A percentile compares a stretch with the other conserved stretches of the same genome.
Evolutionary conservation across 805 yeast genomes (phyloP).

Genomic region (Candida awuae): DNA sequence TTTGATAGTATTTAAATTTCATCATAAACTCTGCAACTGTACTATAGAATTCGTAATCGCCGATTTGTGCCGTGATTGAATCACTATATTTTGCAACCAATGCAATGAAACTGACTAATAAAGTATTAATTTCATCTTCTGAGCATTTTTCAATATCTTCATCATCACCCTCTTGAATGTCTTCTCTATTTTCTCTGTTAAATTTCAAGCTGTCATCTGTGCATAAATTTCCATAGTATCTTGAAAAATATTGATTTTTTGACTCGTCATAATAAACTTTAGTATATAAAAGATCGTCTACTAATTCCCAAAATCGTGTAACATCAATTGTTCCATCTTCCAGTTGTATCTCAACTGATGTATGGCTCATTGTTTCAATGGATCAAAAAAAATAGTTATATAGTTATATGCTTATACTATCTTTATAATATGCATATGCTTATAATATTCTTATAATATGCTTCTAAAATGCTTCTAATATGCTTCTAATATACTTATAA

Average conservation of each 20-base stretch:
- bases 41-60: conserved; percentile 23
- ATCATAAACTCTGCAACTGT: conserved; percentile 22
- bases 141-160: conserved; percentile 17
- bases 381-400: no score
- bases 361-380: neutral
- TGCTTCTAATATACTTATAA: no score
- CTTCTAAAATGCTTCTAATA: no score
- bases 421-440: no score
- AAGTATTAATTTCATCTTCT: conserved; percentile 28
- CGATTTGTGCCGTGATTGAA: conserved; percentile 11
- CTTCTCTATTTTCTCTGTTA: neutral
- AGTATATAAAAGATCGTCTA: conserved; percentile 25
- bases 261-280: conserved; percentile 22
- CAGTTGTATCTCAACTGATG: neutral
- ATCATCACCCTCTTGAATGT: conserved; percentile 2
- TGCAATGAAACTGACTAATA: conserved; percentile 28
- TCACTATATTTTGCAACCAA: conserved; percentile 26
- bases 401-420: no score
- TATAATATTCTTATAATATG: no score
- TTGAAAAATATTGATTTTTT: conserved; percentile 19
- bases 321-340: conserved; percentile 10
- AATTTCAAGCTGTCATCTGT: conserved; percentile 8
- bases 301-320: conserved; percentile 28
- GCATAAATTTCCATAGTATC: conserved; percentile 11
- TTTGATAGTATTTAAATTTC: conserved; percentile 26